phyloP scores from a whole-genome alignment of 2,329 filamentous ascomycete species.

The Claviceps fusiformis region DNA sequence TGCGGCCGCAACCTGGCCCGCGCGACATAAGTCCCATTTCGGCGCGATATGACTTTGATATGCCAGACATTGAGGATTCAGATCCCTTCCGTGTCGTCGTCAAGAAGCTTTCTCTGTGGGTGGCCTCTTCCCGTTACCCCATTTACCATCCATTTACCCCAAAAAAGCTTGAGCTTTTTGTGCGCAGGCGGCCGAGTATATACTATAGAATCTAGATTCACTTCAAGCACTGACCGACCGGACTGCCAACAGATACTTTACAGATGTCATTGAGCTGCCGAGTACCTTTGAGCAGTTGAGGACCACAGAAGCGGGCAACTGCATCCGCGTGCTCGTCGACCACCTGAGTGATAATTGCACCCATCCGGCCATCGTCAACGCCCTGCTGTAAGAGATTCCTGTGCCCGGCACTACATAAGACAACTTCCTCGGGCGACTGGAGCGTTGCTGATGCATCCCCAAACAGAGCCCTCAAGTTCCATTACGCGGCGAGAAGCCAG shows the following conservation, averaged over 20 bases:
- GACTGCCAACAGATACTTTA: constrained; percentile 39
- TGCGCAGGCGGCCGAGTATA: no score
- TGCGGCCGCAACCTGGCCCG: constrained; percentile 16
- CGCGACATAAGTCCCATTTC: constrained; percentile 24
- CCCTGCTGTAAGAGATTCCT: constrained; percentile 41
- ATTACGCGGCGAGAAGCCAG: constrained; percentile 51
- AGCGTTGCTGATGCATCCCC: neutral
- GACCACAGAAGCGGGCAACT: constrained; percentile 49
- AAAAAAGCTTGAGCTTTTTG: no score
- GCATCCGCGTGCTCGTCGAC: constrained; percentile 44
- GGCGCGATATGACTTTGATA: constrained; percentile 19
- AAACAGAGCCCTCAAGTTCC: constrained; percentile 56
- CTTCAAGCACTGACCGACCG: neutral
- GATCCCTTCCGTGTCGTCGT: constrained; percentile 52
- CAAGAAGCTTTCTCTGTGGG: constrained; percentile 51
- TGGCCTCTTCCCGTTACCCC: neutral
- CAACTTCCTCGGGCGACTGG: no score
- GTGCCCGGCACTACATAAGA: no score
- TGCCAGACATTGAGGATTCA: constrained; percentile 43
- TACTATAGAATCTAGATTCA: no score
- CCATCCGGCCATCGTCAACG: constrained; percentile 58
- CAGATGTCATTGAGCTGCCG: constrained; percentile 48
- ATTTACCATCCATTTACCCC: no score
- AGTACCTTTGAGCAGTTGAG: constrained; percentile 62
- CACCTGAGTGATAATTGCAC: constrained; percentile 50